These are phyloP conservation scores for Epithele typhae DNA, from an alignment of 768 basidiomycete species.

Conservation along the genomic window DNA sequence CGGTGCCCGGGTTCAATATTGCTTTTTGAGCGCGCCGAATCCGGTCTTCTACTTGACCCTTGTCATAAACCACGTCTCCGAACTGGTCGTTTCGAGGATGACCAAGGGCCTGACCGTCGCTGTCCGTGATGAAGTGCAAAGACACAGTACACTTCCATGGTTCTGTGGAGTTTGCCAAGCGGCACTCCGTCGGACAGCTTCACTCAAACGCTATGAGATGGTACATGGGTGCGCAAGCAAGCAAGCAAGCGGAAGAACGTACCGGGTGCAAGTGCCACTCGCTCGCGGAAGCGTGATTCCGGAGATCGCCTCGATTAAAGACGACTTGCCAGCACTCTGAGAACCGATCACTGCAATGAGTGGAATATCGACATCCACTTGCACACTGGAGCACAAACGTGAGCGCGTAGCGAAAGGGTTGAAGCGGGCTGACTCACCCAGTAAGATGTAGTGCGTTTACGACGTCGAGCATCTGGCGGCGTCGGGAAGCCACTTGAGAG, in stretches of 20 bases:
- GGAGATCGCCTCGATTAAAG: slow-evolving; percentile 73
- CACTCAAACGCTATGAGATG: neutral
- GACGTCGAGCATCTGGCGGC: slow-evolving; percentile 52
- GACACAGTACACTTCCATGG: slow-evolving; percentile 33
- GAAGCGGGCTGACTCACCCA: slow-evolving; percentile 40
- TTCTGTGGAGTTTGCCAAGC: slow-evolving; percentile 21
- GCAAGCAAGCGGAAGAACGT: slow-evolving; percentile 1
- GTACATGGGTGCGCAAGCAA: neutral
- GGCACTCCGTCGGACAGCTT: slow-evolving; percentile 37
- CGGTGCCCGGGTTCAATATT: slow-evolving; percentile 51
- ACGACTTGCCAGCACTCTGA: slow-evolving; percentile 75
- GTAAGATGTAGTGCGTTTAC: slow-evolving; percentile 58
- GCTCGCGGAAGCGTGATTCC: slow-evolving; percentile 68
- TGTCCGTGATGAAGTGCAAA: slow-evolving; percentile 27
- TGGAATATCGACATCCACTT: slow-evolving; percentile 68
- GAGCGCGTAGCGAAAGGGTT: neutral
- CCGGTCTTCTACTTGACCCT: slow-evolving; percentile 55
- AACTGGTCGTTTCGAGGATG: slow-evolving; percentile 21
- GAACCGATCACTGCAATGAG: slow-evolving; percentile 70
- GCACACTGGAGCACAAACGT: slow-evolving; percentile 40
- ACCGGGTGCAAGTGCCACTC: slow-evolving; percentile 76
- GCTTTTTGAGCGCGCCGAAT: slow-evolving; percentile 64
- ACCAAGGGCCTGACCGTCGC: slow-evolving; percentile 31
- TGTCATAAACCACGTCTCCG: slow-evolving; percentile 41
- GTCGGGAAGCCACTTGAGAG: slow-evolving; percentile 28